Base-by-base conservation (phyloP, 2,329 filamentous ascomycete genomes). In the Aspergillus puulaauensis region DNA sequence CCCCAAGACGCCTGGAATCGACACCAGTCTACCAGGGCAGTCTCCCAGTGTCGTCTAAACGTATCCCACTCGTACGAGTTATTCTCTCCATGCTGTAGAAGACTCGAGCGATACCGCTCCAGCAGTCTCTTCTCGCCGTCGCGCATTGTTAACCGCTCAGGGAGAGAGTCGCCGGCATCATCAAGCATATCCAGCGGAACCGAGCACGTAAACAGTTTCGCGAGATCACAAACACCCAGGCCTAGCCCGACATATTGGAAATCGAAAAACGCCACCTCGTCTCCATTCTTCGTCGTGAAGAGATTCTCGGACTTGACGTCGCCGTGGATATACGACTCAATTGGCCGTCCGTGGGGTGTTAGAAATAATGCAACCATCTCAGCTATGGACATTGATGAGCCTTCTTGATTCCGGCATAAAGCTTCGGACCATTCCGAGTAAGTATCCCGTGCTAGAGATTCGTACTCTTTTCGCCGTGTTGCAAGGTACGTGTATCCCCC, bases 231-330 rank as follows among this genome's bases (percentile, higher is more conserved):
- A 0, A 85, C 86, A 0, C 87, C 86, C 0, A 89, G 68, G 0
- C 87, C 86, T 0, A 88, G 70, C 0, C 87, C 87, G 0, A 83
- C 80, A 62, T 90, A 90, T 63, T 90, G 87, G 56, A 90, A 90
- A 67, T 90, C 87, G 64, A 86, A 89, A 61, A 90, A 86, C 0
- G 84, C 86, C 2, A 86, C 84, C 3, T 74, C 58, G 2, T 81
- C 71, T 1, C 83, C 84, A 0, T 68, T 62, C 0, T 66, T 57
- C 0, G 75, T 84, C 0, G 83, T 84, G 65, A 88, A 88, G 6
- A 89, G 77, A 58, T 90, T 90, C 63, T 89, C 86, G 0, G 83
- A 86, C 69, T 90, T 90, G 52, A 89, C 86, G 56, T 90, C 87
- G 7, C 87, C 87, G 64, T 90, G 87, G 7, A 90, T 83, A 15